Percentiles rank a stretch among this genome's conserved stretches.
These are phyloP conservation scores for Arabidopsis arenosa DNA, from an alignment of 345 rosid genomes.

Conservation along the genomic window DNA sequence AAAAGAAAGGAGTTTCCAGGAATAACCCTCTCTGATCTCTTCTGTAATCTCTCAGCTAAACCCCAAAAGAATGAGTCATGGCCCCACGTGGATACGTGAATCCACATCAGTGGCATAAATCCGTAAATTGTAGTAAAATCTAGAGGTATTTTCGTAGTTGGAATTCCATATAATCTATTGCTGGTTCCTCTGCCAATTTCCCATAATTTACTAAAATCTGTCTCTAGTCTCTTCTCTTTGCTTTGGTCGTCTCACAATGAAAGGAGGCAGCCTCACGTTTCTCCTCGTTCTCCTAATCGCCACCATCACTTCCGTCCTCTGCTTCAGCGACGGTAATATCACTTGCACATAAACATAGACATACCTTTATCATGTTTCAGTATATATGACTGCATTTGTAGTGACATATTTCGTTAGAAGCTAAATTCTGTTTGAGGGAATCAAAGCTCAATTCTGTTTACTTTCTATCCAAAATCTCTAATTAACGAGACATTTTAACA, in stretches of 20 bases:
- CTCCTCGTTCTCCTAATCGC: conserved; percentile 37
- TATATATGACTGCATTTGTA: neutral
- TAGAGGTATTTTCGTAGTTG: conserved; percentile 20
- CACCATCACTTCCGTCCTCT: conserved; percentile 42
- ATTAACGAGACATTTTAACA: neutral
- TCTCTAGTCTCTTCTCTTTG: neutral
- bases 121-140: conserved; percentile 30
- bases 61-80: conserved; percentile 47
- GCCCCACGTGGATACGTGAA: conserved; percentile 45
- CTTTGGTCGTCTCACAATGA: conserved; percentile 27
- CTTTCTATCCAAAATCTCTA: neutral
- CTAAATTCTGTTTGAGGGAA: neutral
- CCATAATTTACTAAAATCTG: conserved; percentile 1
- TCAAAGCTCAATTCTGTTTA: neutral
- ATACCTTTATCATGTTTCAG: neutral
- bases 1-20: neutral
- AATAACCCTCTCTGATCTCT: conserved; percentile 1
- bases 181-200: conserved; percentile 5
- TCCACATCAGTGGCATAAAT: conserved; percentile 41
- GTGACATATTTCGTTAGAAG: neutral
- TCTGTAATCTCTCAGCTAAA: conserved; percentile 16
- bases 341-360: neutral
- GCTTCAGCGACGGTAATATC: conserved; percentile 44
- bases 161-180: conserved; percentile 39
- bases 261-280: conserved; percentile 35